Evolutionary conservation across 2,329 filamentous ascomycete genomes (phyloP).

Genomic region (Venturia aucupariae): DNA sequence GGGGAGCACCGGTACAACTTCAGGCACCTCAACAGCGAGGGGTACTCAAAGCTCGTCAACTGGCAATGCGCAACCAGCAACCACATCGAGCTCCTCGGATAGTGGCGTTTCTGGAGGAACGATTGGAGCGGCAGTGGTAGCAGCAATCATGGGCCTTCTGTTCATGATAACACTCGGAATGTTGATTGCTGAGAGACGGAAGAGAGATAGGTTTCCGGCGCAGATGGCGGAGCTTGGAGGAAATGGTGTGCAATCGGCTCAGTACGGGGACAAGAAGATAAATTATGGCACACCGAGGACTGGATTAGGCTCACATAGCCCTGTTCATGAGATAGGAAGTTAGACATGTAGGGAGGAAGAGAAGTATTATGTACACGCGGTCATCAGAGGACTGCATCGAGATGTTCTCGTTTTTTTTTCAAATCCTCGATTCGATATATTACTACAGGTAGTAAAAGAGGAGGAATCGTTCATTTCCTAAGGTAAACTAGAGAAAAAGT

Average conservation of each 20-base stretch:
- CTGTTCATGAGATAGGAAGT: neutral
- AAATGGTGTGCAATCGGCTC: neutral
- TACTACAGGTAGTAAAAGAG: too few relatives aligned
- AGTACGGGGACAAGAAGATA: neutral
- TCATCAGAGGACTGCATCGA: neutral
- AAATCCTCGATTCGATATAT: too few relatives aligned
- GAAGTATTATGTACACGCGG: neutral
- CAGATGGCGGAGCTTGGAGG: neutral
- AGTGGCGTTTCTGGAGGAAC: constrained; percentile 9
- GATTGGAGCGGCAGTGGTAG: constrained; percentile 3
- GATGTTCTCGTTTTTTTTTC: neutral
- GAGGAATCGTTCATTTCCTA: too few relatives aligned
- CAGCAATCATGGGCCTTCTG: neutral
- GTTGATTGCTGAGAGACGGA: constrained; percentile 2
- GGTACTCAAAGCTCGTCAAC: neutral
- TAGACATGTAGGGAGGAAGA: neutral
- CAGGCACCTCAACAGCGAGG: neutral
- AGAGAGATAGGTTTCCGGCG: neutral
- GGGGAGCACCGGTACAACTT: neutral
- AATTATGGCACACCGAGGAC: neutral
- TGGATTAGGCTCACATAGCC: neutral
- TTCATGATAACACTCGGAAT: constrained; percentile 8
- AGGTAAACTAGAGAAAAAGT: too few relatives aligned
- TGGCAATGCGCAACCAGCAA: neutral
- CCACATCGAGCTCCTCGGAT: neutral